These are phyloP conservation scores for Scenedesmus sp. DNA, from an alignment of 163 green algal genomes.

Conservation along the genomic window DNA sequence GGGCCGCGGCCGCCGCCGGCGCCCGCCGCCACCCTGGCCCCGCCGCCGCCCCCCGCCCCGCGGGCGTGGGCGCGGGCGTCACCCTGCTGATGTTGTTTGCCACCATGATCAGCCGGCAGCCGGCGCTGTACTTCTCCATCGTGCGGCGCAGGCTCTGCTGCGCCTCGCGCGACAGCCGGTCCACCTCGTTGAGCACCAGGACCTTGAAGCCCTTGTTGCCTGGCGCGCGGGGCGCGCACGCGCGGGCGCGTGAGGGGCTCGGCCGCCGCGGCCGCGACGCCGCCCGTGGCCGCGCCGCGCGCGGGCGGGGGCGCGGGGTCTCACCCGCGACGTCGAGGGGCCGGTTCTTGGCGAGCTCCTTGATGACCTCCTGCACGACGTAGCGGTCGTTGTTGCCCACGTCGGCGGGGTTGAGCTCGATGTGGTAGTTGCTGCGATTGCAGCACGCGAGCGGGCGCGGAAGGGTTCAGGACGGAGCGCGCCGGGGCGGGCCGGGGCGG, in stretches of 20 bases:
- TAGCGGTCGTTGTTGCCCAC: constrained; percentile 93
- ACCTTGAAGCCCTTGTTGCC: constrained; percentile 72
- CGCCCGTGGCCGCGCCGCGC: not conserved
- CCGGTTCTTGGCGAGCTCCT: constrained; percentile 95
- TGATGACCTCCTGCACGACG: constrained; percentile 97
- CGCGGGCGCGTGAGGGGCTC: too few species aligned
- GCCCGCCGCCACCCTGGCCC: too few species aligned
- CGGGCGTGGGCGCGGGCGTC: too few species aligned
- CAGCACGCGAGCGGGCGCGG: too few species aligned
- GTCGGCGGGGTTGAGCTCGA: constrained; percentile 96
- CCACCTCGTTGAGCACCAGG: constrained; percentile 94
- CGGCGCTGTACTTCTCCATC: constrained; percentile 98
- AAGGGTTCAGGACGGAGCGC: too few species aligned
- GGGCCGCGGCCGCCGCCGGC: too few species aligned
- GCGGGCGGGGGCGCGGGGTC: not conserved
- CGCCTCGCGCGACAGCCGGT: constrained; percentile 83
- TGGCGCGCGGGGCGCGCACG: not conserved
- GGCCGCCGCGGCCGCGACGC: too few species aligned
- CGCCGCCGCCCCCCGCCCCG: too few species aligned
- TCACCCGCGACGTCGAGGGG: constrained; percentile 78
- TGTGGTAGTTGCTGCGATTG: constrained; percentile 87
- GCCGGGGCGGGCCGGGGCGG: too few species aligned
- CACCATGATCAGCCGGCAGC: constrained; percentile 90
- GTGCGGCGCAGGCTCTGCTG: constrained; percentile 94
- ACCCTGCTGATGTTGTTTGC: constrained; percentile 89